A percentile compares a stretch with the other conserved stretches of the same genome.
These are phyloP conservation scores for Cystobasidium slooffiae DNA, from an alignment of 1,284 basidiomycete genomes.

Conservation along the genomic window DNA sequence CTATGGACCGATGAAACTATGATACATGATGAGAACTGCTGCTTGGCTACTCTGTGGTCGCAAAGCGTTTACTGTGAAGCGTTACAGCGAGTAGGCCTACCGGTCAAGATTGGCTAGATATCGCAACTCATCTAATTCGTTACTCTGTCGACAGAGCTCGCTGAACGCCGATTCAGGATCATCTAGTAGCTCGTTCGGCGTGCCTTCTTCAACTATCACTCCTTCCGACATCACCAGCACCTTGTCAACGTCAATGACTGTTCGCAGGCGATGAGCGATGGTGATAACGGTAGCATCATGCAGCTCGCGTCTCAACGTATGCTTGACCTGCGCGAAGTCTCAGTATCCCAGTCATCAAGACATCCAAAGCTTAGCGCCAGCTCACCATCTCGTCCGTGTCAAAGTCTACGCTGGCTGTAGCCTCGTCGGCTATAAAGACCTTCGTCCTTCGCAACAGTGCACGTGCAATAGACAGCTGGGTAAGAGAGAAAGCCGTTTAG, in stretches of 20 bases:
- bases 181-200: conserved; percentile 67
- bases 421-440: conserved; percentile 68
- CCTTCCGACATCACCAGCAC: conserved; percentile 84
- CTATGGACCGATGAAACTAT: not conserved
- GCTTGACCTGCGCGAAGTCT: conserved; percentile 58
- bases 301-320: conserved; percentile 57
- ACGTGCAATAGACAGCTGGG: conserved; percentile 36
- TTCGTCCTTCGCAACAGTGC: conserved; percentile 33
- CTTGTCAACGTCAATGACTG: conserved; percentile 80
- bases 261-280: conserved; percentile 81
- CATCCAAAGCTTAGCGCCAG: not conserved
- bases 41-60: not conserved
- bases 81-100: not conserved
- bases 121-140: conserved; percentile 33
- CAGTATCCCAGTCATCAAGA: conserved; percentile 45
- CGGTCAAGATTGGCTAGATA: conserved; percentile 24
- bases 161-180: conserved; percentile 38
- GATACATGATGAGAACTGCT: not conserved
- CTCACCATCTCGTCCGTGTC: conserved; percentile 56
- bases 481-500: not conserved
- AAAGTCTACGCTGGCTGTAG: conserved; percentile 61
- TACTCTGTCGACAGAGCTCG: conserved; percentile 33
- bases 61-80: not conserved
- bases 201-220: conserved; percentile 73
- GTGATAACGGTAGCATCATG: conserved; percentile 61